Evolutionary conservation across 2,329 filamentous ascomycete species (phyloP).

Genomic region (Talaromyces verruculosus): DNA sequence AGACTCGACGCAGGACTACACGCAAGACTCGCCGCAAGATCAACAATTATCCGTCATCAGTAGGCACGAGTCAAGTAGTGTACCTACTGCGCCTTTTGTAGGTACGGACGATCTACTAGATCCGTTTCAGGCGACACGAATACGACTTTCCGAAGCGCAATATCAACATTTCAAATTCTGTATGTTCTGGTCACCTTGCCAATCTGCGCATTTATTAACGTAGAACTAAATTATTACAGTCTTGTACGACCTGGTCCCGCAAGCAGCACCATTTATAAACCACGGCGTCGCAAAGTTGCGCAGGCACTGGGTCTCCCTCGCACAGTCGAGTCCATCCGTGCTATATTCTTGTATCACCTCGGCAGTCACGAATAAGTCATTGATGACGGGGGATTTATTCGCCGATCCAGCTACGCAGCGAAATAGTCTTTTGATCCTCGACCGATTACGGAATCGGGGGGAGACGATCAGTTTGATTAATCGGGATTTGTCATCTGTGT

Average conservation of each 20-base stretch:
- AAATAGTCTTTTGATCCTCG: constrained; percentile 35
- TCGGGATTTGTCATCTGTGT: constrained; percentile 38
- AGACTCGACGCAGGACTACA: not conserved
- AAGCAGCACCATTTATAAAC: constrained; percentile 38
- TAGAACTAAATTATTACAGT: constrained; percentile 27
- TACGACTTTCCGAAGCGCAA: constrained; percentile 39
- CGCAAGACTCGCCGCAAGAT: constrained; percentile 1
- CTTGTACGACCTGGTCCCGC: constrained; percentile 37
- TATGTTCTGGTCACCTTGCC: constrained; percentile 25
- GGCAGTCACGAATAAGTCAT: constrained; percentile 38
- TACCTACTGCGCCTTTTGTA: constrained; percentile 30
- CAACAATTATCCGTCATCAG: not conserved
- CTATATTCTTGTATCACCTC: constrained; percentile 42
- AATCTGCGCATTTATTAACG: not conserved
- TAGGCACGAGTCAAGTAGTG: not conserved
- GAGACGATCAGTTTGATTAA: constrained; percentile 43
- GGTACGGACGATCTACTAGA: constrained; percentile 35
- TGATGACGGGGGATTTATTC: constrained; percentile 35
- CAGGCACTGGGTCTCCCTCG: constrained; percentile 38
- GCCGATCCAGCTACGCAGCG: constrained; percentile 34
- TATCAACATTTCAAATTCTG: constrained; percentile 39
- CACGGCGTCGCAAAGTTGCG: constrained; percentile 37
- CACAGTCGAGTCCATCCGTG: constrained; percentile 38
- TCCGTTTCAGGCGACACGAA: constrained; percentile 39
- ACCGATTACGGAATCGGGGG: constrained; percentile 41